phyloP scores from a whole-genome alignment of 192 early-diverging fungal genomes.

The Entophlyctis luteolus region DNA sequence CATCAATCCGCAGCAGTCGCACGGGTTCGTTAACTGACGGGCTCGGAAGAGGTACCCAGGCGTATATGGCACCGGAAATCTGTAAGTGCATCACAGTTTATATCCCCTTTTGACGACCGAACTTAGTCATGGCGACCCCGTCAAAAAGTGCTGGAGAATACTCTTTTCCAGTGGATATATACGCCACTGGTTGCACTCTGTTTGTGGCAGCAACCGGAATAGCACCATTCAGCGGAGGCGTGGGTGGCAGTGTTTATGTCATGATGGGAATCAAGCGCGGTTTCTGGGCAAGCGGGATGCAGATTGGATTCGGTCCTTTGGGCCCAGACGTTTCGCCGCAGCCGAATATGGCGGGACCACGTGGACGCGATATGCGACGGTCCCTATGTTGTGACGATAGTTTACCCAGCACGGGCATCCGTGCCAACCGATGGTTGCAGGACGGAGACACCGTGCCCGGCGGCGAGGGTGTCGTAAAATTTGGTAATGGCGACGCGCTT shows the following conservation, averaged over 20 bases:
- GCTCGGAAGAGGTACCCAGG: conserved; percentile 45
- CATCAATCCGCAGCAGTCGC: not conserved
- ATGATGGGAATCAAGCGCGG: conserved; percentile 42
- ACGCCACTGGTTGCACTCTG: conserved; percentile 47
- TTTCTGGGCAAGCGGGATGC: conserved; percentile 49
- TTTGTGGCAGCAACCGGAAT: conserved; percentile 37
- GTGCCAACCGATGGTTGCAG: conserved; percentile 14
- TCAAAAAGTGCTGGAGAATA: conserved; percentile 21
- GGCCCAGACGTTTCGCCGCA: conserved; percentile 26
- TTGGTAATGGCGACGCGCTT: conserved; percentile 33
- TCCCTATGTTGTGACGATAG: not conserved
- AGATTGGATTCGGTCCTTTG: conserved; percentile 26
- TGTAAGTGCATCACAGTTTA: no score
- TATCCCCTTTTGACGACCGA: conserved; percentile 26
- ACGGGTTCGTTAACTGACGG: conserved; percentile 37
- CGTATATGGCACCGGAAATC: conserved; percentile 49
- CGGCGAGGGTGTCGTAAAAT: conserved; percentile 29
- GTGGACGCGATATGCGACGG: not conserved
- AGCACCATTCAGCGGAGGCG: conserved; percentile 36
- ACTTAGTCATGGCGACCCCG: not conserved
- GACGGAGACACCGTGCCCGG: conserved; percentile 5
- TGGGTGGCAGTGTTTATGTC: conserved; percentile 32
- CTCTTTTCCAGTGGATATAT: conserved; percentile 49
- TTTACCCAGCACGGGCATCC: not conserved
- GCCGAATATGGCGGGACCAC: not conserved